Evolutionary conservation across 805 yeast genomes (phyloP), one percentile per base, ranked within the genome.

Genomic region (Zygoascus biomembranicola): DNA sequence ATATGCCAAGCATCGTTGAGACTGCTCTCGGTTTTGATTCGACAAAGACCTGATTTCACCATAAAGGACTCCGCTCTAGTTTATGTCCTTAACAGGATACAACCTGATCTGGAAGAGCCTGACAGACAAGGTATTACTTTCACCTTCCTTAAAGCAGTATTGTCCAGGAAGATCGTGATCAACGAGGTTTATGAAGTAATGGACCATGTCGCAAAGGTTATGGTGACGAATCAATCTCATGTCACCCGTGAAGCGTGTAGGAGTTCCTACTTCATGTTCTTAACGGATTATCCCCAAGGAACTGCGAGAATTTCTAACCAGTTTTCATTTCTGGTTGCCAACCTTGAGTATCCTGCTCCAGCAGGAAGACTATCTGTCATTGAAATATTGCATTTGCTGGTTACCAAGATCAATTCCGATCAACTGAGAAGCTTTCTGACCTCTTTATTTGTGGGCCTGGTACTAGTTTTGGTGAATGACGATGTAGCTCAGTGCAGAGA

Each of bases 231-330:
- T 68, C 96, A 89, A 55, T 76, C 92, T 2, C 79, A 79, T 50
- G 89, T 84, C 63, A 87, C 89, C 51, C 77, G 98, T 55, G 90
- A 85, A 61, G 82, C 86, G 68, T 81, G 97, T 8, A 78, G 98
- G 68, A 79, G 87, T 58, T 81, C 86, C 1, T 94, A 82, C 65
- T 85, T 81, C 66, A 90, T 84, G 61, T 94, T 94, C 61, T 70
- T 94, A 63, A 85, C 89, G 85, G 96, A 90, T 61, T 94, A 87
- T 64, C 98, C 96, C 61, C 97, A 92, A 71, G 90, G 98, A 32
- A 77, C 83, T 61, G 90, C 92, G 3, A 79, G 88, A 58, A 67
- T 94, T 48, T 94, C 87, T 58, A 87, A 84, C 61, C 95, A 88
- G 59, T 84, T 92, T 69, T 81, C 84, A 58, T 82, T 85, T 64